Conservation (phyloP, 352 stramenopile genomes). For the Pythium periplocum region DNA sequence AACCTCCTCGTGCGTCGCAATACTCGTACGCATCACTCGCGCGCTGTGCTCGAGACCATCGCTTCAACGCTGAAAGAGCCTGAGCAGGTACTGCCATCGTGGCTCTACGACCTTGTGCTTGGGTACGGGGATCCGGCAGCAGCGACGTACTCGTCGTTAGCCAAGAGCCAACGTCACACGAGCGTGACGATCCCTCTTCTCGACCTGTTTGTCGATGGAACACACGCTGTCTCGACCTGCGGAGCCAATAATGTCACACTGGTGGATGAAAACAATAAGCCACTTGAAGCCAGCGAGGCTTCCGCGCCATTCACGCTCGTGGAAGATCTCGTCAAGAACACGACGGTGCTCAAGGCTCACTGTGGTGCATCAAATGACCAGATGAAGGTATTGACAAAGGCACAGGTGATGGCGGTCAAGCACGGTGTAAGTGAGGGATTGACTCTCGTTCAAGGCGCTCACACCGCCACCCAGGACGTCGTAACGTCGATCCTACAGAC, state of each 20-base stretch:
- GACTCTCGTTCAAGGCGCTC: constrained; percentile 91
- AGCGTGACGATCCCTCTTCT: constrained; percentile 30
- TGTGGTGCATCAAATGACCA: constrained; percentile 3
- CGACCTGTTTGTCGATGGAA: constrained; percentile 38
- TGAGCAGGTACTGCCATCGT: constrained; percentile 72
- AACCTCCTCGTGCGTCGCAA: constrained; percentile 93
- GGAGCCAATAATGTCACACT: constrained; percentile 11
- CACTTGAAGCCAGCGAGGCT: constrained; percentile 28
- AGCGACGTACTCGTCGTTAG: constrained; percentile 67
- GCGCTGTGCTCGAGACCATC: constrained; percentile 87
- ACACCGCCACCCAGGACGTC: constrained; percentile 94
- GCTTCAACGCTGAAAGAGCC: neutral
- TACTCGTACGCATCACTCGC: constrained; percentile 93
- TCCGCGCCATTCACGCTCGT: constrained; percentile 50
- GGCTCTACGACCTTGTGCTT: constrained; percentile 94
- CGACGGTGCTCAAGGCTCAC: constrained; percentile 31
- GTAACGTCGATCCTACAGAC: constrained; percentile 87
- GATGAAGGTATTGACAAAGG: constrained; percentile 56
- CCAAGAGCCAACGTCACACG: constrained; percentile 32
- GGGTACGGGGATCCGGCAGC: constrained; percentile 89
- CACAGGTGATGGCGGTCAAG: constrained; percentile 90
- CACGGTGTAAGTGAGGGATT: constrained; percentile 91
- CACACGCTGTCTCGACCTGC: constrained; percentile 43
- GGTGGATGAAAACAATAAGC: constrained; percentile 29
- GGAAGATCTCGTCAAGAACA: constrained; percentile 25